Percentiles rank a stretch among this genome's conserved stretches.
Evolutionary conservation across 2,329 filamentous ascomycete species (phyloP).

Genomic region (Cladosporium oxysporum): DNA sequence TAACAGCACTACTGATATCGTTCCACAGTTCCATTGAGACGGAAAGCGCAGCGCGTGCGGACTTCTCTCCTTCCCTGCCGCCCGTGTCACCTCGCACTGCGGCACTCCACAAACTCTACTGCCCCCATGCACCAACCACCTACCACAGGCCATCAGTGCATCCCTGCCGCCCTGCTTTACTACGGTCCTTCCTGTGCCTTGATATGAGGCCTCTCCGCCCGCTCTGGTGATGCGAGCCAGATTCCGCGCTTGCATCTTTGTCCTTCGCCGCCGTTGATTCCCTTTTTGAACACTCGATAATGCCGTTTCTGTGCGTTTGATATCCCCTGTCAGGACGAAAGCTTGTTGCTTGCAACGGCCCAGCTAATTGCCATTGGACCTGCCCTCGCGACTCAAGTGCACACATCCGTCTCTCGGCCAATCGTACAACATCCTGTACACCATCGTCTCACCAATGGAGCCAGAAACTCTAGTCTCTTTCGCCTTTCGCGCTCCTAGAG

Average conservation of each 20-base stretch:
- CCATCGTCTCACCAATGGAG: slow-evolving; percentile 12
- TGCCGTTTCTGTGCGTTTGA: not conserved
- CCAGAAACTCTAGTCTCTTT: slow-evolving; percentile 40
- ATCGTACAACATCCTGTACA: not conserved
- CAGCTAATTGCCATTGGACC: not conserved
- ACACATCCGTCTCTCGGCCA: not conserved
- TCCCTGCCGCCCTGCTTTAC: not conserved
- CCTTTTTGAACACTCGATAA: not conserved
- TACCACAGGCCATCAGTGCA: slow-evolving; percentile 8
- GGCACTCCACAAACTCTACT: slow-evolving; percentile 7
- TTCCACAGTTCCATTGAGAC: not conserved
- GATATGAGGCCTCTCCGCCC: slow-evolving; percentile 7
- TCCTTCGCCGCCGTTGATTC: not conserved
- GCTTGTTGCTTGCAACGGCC: not conserved
- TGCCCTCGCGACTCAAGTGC: not conserved
- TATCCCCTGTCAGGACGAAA: not conserved
- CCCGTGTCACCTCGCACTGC: not conserved
- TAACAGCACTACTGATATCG: not conserved
- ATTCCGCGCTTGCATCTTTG: not conserved
- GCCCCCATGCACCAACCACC: slow-evolving; percentile 10
- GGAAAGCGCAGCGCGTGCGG: slow-evolving; percentile 3
- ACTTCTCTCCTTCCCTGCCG: not conserved
- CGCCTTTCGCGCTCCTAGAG: slow-evolving; percentile 45
- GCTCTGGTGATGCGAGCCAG: not conserved
- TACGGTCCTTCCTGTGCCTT: slow-evolving; percentile 5